Evolutionary conservation across 2,329 filamentous ascomycete genomes (phyloP).

Genomic region (Samsoniella hepiali): DNA sequence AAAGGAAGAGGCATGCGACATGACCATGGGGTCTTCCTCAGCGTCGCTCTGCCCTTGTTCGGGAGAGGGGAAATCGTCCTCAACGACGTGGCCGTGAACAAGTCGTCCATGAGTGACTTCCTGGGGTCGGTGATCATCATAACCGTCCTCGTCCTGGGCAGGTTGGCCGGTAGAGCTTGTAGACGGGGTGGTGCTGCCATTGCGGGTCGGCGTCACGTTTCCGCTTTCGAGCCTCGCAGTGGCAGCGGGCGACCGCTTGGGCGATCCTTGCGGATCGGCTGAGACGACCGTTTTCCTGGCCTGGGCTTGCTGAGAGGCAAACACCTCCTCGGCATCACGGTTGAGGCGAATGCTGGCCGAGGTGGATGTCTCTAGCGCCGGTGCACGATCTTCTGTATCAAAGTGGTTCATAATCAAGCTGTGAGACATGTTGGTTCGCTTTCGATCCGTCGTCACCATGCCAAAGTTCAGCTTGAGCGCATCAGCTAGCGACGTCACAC

Average conservation of each 20-base stretch:
- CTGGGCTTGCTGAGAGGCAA: conserved; percentile 23
- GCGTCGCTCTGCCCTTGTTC: conserved; percentile 63
- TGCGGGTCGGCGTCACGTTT: conserved; percentile 5
- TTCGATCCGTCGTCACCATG: conserved; percentile 84
- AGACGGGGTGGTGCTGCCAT: conserved; percentile 11
- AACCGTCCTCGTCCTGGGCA: conserved; percentile 46
- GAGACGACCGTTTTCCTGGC: conserved; percentile 6
- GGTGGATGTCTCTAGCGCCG: conserved; percentile 36
- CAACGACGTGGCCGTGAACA: conserved; percentile 91
- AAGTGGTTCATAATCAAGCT: conserved; percentile 74
- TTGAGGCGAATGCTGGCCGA: conserved; percentile 23
- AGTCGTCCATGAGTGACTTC: conserved; percentile 91
- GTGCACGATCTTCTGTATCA: conserved; percentile 54
- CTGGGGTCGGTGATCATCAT: conserved; percentile 75
- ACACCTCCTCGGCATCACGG: conserved; percentile 24
- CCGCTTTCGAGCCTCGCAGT: neutral
- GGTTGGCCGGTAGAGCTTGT: conserved; percentile 27
- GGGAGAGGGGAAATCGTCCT: conserved; percentile 86
- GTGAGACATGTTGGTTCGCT: conserved; percentile 65
- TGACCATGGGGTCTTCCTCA: conserved; percentile 78
- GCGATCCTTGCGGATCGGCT: conserved; percentile 18
- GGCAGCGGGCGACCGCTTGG: conserved; percentile 14
- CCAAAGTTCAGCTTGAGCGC: conserved; percentile 96
- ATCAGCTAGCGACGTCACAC: conserved; percentile 93
- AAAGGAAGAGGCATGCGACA: conserved; percentile 75